Percentiles rank a stretch among this genome's conserved stretches.
These are phyloP conservation scores for Echria macrotheca DNA, from an alignment of 495 filamentous ascomycete species.

Conservation along the genomic window DNA sequence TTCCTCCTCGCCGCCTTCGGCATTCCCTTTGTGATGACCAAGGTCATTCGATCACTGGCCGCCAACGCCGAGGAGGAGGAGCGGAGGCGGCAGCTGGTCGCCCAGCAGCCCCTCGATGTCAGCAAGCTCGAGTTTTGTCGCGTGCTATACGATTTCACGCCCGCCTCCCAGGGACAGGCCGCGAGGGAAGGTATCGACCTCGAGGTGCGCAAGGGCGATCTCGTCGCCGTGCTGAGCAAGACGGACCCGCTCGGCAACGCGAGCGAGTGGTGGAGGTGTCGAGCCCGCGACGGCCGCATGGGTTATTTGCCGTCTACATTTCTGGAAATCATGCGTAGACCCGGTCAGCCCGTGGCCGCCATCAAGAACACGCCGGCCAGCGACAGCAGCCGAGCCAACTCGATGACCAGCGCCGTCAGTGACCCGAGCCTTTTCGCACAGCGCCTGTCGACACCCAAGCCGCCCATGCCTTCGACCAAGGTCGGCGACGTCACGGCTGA, in stretches of 20 bases:
- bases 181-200: conserved; percentile 74
- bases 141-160: conserved; percentile 87
- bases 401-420: conserved; percentile 38
- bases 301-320: conserved; percentile 89
- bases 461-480: conserved; percentile 56
- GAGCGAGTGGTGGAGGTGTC: conserved; percentile 94
- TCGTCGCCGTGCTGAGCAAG: conserved; percentile 92
- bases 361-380: conserved; percentile 53
- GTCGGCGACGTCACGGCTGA: conserved; percentile 67
- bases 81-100: conserved; percentile 50
- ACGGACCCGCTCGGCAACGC: conserved; percentile 87
- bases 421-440: conserved; percentile 32
- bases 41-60: conserved; percentile 80
- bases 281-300: conserved; percentile 83
- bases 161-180: conserved; percentile 53
- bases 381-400: conserved; percentile 45
- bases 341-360: conserved; percentile 37
- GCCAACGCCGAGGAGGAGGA: conserved; percentile 77
- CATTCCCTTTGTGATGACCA: conserved; percentile 91
- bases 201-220: conserved; percentile 87
- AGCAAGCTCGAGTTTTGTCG: conserved; percentile 92
- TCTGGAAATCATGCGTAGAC: conserved; percentile 72
- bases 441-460: conserved; percentile 33
- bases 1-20: conserved; percentile 94
- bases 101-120: conserved; percentile 58